Percentiles rank a stretch among this genome's conserved stretches.
Evolutionary conservation across 2,329 filamentous ascomycete species (phyloP).

Genomic region (Ophiostoma sp.): DNA sequence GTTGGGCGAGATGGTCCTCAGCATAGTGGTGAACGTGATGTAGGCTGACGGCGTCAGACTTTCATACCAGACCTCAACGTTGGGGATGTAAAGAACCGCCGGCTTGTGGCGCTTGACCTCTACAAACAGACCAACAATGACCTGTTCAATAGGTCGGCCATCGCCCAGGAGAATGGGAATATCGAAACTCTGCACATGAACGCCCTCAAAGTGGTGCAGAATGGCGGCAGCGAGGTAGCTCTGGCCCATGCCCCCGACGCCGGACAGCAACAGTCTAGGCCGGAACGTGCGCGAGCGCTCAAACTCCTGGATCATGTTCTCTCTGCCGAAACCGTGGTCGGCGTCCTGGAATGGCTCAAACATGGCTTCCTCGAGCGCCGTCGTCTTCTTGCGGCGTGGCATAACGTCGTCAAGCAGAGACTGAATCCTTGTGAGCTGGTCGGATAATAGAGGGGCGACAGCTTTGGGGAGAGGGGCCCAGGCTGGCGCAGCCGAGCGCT

Average conservation of each 20-base stretch:
- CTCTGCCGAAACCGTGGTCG: slow-evolving; percentile 77
- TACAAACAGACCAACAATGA: slow-evolving; percentile 82
- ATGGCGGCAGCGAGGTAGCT: slow-evolving; percentile 80
- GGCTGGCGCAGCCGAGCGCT: slow-evolving; percentile 78
- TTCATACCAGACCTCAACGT: slow-evolving; percentile 80
- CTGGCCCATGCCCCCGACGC: slow-evolving; percentile 87
- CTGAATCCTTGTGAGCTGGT: slow-evolving; percentile 65
- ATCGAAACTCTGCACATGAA: slow-evolving; percentile 93
- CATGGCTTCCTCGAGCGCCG: slow-evolving; percentile 89
- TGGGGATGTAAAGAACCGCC: slow-evolving; percentile 89
- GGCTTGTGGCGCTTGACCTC: slow-evolving; percentile 93
- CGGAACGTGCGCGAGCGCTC: slow-evolving; percentile 83
- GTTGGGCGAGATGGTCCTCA: slow-evolving; percentile 78
- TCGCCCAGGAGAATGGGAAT: slow-evolving; percentile 82
- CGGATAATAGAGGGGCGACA: slow-evolving; percentile 73
- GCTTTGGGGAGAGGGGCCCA: slow-evolving; percentile 73
- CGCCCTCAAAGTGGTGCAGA: slow-evolving; percentile 83
- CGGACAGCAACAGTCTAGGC: slow-evolving; percentile 76
- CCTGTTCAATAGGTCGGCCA: slow-evolving; percentile 75
- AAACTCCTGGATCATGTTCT: slow-evolving; percentile 70
- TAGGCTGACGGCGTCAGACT: slow-evolving; percentile 59
- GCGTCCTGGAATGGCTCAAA: slow-evolving; percentile 79
- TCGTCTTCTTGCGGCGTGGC: slow-evolving; percentile 78
- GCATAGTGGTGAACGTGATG: slow-evolving; percentile 74
- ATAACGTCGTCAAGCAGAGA: slow-evolving; percentile 66